Evolutionary conservation across 139 green algal species (phyloP).

Genomic region (Chlorella sp.): DNA sequence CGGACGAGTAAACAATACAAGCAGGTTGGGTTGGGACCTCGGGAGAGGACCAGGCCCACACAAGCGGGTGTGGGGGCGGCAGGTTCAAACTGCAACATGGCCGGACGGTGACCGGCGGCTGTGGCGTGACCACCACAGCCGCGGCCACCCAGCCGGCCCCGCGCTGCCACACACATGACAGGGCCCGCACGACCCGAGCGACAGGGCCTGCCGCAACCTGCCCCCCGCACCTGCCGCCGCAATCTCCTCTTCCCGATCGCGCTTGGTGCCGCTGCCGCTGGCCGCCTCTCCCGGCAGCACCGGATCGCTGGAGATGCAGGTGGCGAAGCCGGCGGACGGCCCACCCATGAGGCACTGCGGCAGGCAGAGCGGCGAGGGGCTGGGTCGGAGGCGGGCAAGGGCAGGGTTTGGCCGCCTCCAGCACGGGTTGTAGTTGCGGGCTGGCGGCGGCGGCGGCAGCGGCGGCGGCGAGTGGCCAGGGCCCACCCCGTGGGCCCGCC

Average conservation of each 20-base stretch:
- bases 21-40: too few species aligned
- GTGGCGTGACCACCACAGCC: background rate
- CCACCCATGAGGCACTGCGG: constrained; percentile 46
- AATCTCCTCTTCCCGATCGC: background rate
- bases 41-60: too few species aligned
- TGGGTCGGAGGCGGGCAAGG: too few species aligned
- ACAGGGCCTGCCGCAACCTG: too few species aligned
- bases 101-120: background rate
- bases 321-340: background rate
- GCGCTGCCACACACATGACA: too few species aligned
- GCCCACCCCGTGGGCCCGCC: background rate
- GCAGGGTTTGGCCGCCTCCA: too few species aligned
- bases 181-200: too few species aligned
- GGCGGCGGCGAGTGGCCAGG: background rate
- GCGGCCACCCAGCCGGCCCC: background rate
- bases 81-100: background rate
- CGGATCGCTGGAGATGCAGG: background rate
- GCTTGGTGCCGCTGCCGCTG: constrained; percentile 25
- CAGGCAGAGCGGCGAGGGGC: too few species aligned
- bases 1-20: too few species aligned
- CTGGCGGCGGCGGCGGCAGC: background rate
- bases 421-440: background rate
- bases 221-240: background rate
- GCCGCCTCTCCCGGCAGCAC: background rate
- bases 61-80: too few species aligned